Percentiles rank a stretch among this genome's conserved stretches.
phyloP scores from a whole-genome alignment of 2,329 filamentous ascomycete genomes.

The Xylariaceae sp. region DNA sequence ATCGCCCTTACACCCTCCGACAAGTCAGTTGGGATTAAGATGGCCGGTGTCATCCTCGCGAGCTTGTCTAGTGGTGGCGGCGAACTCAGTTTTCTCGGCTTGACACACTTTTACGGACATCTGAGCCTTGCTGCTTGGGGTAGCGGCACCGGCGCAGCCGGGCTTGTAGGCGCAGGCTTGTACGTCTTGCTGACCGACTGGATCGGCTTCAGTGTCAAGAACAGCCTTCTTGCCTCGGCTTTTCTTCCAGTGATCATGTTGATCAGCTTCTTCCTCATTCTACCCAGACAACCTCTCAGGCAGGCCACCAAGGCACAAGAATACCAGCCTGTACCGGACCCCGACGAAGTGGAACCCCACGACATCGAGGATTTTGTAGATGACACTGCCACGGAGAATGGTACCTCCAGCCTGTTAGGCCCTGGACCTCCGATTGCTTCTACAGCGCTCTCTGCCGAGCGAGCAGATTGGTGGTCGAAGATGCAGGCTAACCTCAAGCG shows the following conservation, averaged over 20 bases:
- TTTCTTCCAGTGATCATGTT: constrained; percentile 80
- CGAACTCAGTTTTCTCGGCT: constrained; percentile 82
- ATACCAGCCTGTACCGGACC: constrained; percentile 51
- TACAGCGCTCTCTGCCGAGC: constrained; percentile 36
- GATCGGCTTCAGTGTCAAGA: constrained; percentile 68
- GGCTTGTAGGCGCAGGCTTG: constrained; percentile 78
- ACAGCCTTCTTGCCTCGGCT: constrained; percentile 72
- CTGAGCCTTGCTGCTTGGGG: constrained; percentile 89
- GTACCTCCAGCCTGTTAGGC: constrained; percentile 47
- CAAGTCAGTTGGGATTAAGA: constrained; percentile 66
- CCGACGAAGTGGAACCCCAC: constrained; percentile 39
- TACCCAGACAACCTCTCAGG: constrained; percentile 66
- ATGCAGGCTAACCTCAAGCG: constrained; percentile 58
- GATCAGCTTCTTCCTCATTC: constrained; percentile 75
- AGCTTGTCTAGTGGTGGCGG: constrained; percentile 83
- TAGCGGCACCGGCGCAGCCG: constrained; percentile 85
- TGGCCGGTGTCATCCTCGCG: constrained; percentile 78
- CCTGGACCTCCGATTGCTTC: constrained; percentile 39
- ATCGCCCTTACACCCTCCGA: constrained; percentile 73
- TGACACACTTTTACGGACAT: constrained; percentile 90
- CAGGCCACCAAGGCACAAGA: constrained; percentile 40
- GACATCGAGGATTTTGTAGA: constrained; percentile 34
- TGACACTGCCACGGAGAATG: constrained; percentile 35
- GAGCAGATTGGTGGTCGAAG: constrained; percentile 27
- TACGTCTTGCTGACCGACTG: constrained; percentile 85